These are phyloP conservation scores for Fusarium sp. DNA, from an alignment of 2,329 filamentous ascomycete genomes.

Conservation along the genomic window DNA sequence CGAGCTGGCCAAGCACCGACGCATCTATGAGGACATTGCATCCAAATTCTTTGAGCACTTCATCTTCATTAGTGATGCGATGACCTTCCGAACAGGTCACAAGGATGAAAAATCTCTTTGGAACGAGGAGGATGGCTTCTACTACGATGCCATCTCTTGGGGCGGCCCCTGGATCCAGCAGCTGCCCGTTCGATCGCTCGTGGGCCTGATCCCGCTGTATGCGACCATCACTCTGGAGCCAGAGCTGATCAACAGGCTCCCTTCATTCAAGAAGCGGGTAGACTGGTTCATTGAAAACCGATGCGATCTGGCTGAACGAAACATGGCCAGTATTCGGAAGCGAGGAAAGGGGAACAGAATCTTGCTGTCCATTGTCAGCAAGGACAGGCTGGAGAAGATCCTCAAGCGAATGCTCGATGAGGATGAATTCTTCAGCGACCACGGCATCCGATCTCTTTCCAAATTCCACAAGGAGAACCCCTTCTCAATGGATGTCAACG, in stretches of 20 bases:
- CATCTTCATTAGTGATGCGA: conserved; percentile 96
- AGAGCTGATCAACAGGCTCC: conserved; percentile 90
- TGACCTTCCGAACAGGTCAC: conserved; percentile 81
- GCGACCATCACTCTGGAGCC: conserved; percentile 93
- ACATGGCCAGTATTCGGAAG: conserved; percentile 92
- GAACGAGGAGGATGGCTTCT: conserved; percentile 97
- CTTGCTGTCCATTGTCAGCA: conserved; percentile 89
- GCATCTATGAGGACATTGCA: conserved; percentile 95
- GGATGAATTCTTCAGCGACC: conserved; percentile 89
- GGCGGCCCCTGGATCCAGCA: conserved; percentile 94
- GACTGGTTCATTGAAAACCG: conserved; percentile 95
- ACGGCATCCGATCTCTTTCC: conserved; percentile 91
- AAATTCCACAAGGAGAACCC: conserved; percentile 92
- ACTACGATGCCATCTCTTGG: conserved; percentile 98
- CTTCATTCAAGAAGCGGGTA: conserved; percentile 90
- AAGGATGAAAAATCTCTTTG: conserved; percentile 85
- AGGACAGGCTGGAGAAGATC: conserved; percentile 90
- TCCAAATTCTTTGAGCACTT: conserved; percentile 99
- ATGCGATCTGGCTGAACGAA: conserved; percentile 87
- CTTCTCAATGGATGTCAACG: conserved; percentile 95
- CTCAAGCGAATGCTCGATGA: conserved; percentile 93
- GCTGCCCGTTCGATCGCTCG: conserved; percentile 89
- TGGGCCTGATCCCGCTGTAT: conserved; percentile 93
- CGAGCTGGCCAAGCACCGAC: conserved; percentile 93
- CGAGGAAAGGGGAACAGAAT: conserved; percentile 91